Evolutionary conservation across 2,329 filamentous ascomycete genomes (phyloP).

Genomic region (Penicillium concentricum): DNA sequence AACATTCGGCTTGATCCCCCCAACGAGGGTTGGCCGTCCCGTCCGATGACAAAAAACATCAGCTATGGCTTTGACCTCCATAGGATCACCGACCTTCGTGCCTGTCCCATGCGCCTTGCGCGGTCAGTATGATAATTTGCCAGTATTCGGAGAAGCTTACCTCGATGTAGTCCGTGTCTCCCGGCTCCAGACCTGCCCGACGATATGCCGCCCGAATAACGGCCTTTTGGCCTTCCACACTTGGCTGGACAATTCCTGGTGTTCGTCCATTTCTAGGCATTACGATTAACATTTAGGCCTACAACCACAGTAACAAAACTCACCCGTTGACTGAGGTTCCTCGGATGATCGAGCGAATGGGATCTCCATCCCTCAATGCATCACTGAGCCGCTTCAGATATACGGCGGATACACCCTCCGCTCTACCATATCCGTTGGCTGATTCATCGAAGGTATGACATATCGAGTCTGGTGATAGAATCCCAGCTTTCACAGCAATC

Average conservation of each 20-base stretch:
- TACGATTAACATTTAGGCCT: not conserved
- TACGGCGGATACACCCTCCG: slow-evolving; percentile 18
- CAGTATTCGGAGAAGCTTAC: not conserved
- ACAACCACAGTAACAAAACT: not conserved
- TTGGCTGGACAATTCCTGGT: not conserved
- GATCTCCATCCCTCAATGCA: slow-evolving; percentile 19
- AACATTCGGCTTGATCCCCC: not conserved
- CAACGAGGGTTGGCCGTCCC: not conserved
- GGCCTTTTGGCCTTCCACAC: not conserved
- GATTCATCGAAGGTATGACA: slow-evolving; percentile 14
- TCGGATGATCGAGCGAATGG: slow-evolving; percentile 17
- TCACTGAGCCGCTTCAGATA: slow-evolving; percentile 20
- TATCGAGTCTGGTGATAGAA: slow-evolving; percentile 6
- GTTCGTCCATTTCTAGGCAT: not conserved
- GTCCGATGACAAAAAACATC: not conserved
- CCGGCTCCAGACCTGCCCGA: not conserved
- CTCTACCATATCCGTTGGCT: slow-evolving; percentile 21
- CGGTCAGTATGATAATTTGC: not conserved
- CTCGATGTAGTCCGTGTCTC: not conserved
- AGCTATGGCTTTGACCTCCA: not conserved
- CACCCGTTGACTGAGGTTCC: slow-evolving; percentile 11
- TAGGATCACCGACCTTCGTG: not conserved
- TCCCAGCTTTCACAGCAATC: not conserved
- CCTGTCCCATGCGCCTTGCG: not conserved
- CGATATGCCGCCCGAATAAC: not conserved